These are phyloP conservation scores for Hortaea sp. DNA, from an alignment of 2,329 filamentous ascomycete species.

Conservation along the genomic window DNA sequence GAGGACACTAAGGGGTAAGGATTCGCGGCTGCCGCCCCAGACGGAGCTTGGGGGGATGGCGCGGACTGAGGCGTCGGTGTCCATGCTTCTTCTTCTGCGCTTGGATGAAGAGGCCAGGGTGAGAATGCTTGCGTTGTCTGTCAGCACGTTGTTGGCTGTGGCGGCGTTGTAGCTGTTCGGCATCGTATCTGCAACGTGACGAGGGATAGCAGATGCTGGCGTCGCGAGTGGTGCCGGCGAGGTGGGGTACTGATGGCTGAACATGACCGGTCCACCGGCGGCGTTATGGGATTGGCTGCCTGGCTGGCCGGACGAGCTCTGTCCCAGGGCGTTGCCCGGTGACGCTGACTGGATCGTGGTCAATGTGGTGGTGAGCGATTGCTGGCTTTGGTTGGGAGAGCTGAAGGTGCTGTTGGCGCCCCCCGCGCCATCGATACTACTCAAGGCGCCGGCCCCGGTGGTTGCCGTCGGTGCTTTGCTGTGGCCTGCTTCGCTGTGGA, in stretches of 20 bases:
- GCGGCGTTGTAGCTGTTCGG: slow-evolving; percentile 64
- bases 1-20: slow-evolving; percentile 66
- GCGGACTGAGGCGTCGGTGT: slow-evolving; percentile 76
- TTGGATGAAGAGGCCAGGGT: slow-evolving; percentile 78
- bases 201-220: slow-evolving; percentile 62
- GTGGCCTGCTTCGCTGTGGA: slow-evolving; percentile 62
- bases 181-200: slow-evolving; percentile 50
- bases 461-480: slow-evolving; percentile 65
- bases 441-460: slow-evolving; percentile 54
- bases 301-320: slow-evolving; percentile 27
- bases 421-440: slow-evolving; percentile 48
- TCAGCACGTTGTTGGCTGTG: slow-evolving; percentile 71
- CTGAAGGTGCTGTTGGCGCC: slow-evolving; percentile 62
- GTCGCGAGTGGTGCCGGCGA: slow-evolving; percentile 39
- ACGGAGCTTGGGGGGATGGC: slow-evolving; percentile 74
- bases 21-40: slow-evolving; percentile 73
- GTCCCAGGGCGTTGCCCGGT: slow-evolving; percentile 39
- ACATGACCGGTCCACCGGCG: slow-evolving; percentile 36
- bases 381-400: slow-evolving; percentile 69
- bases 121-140: slow-evolving; percentile 77
- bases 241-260: slow-evolving; percentile 47
- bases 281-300: slow-evolving; percentile 24
- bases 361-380: slow-evolving; percentile 70
- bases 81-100: slow-evolving; percentile 66
- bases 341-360: slow-evolving; percentile 74